Evolutionary conservation across 1,284 basidiomycete genomes (phyloP), one percentile per base, ranked within the genome.

Genomic region (Tranzscheliella williamsii): DNA sequence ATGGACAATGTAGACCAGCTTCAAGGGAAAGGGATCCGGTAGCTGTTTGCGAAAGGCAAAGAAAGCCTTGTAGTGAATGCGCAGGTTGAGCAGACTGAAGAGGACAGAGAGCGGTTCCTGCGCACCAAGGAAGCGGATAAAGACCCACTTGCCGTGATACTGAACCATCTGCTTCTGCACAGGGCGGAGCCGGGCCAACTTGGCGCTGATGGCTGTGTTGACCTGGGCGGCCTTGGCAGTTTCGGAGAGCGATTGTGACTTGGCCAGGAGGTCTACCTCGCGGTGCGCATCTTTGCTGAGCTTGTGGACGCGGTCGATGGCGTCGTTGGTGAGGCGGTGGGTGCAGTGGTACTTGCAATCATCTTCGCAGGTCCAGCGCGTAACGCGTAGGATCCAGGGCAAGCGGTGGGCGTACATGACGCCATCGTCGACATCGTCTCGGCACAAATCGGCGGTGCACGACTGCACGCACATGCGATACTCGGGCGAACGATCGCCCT

Each of bases 81-180:
- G 87, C 23, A 95, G 80, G 78, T 99, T 98, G 50, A 87, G 77
- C 18, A 96, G 67, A 6, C 90, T 93, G 80, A 97, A 96, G 24
- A 86, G 76, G 43, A 96, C 92, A 11, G 90, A 90, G 12, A 92
- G 86, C 4, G 94, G 93, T 78, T 99, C 95, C 78, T 98, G 95
- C 13, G 70, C 62, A 21, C 91, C 91, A 5, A 83, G 79, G 18
- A 89, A 80, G 30, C 91, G 71, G 24, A 76, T 49, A 33, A 73
- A 76, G 24, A 73, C 72, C 72, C 94, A 98, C 81, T 98, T 98
- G 20, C 95, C 95, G 71, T 91, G 85, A 34, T 52, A 77, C 47
- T 77, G 75, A 18, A 76, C 73, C 58, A 74, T 76, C 45, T 72
- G 56, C 53, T 73, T 73, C 40, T 77, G 66, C 15, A 75, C 67